Conservation (phyloP, 2,329 filamentous ascomycete species). For the Colletotrichum sidae region DNA sequence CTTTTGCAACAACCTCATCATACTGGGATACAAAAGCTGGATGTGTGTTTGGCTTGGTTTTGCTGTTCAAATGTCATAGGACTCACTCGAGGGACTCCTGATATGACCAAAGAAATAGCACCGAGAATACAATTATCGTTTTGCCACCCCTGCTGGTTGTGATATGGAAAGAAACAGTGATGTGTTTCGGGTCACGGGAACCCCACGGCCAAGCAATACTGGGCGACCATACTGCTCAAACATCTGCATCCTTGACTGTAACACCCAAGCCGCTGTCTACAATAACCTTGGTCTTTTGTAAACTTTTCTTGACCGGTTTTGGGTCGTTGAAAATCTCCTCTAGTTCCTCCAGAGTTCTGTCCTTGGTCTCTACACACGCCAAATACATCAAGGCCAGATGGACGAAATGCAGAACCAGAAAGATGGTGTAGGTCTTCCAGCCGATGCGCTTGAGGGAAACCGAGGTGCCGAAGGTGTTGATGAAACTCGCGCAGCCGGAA, state of each 20-base stretch:
- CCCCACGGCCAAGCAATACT: no score
- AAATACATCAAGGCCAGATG: conserved; percentile 38
- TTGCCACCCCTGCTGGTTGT: no score
- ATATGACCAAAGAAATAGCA: no score
- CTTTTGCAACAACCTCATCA: no score
- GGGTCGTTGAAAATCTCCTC: conserved; percentile 65
- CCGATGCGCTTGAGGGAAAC: conserved; percentile 54
- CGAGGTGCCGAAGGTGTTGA: conserved; percentile 55
- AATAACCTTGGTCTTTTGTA: conserved; percentile 30
- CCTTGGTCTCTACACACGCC: conserved; percentile 59
- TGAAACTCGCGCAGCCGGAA: conserved; percentile 42
- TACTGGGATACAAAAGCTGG: no score
- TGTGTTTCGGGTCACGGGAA: no score
- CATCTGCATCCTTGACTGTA: conserved; percentile 4
- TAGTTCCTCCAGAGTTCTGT: conserved; percentile 66
- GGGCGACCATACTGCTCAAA: no score
- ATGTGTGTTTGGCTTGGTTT: no score
- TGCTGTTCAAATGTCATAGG: no score
- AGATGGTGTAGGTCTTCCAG: conserved; percentile 58
- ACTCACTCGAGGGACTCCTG: no score
- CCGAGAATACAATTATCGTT: no score
- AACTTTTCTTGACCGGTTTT: conserved; percentile 39
- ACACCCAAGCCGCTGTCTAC: conserved; percentile 34
- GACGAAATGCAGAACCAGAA: conserved; percentile 55
- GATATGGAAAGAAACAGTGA: no score